Conservation (phyloP, 441 rosid genomes). For the Gossypium lobatum region DNA sequence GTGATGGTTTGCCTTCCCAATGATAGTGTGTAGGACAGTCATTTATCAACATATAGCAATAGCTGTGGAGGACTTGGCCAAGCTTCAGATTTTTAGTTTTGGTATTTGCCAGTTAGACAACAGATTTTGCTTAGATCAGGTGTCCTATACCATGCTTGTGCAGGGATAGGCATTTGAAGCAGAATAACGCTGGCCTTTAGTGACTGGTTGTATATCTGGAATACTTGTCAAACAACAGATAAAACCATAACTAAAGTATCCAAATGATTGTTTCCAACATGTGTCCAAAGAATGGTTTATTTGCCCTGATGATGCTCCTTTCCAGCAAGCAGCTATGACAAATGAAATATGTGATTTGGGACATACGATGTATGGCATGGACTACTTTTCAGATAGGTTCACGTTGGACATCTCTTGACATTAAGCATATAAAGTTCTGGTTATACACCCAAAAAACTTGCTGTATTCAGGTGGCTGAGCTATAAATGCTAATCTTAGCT, state of each 20-base stretch:
- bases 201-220: background rate
- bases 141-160: too few species aligned
- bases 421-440: background rate
- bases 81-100: background rate
- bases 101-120: background rate
- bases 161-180: background rate
- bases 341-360: background rate
- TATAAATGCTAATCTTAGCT: constrained; percentile 5
- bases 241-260: background rate
- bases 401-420: background rate
- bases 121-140: too few species aligned
- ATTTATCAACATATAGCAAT: background rate
- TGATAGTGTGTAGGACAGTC: background rate
- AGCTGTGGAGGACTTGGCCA: background rate
- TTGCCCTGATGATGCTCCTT: background rate
- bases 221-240: background rate
- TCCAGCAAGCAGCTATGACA: background rate
- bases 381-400: background rate
- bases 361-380: background rate
- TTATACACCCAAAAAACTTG: background rate
- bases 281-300: constrained; percentile 1
- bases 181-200: background rate
- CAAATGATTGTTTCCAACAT: background rate
- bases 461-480: background rate
- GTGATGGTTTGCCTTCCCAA: background rate